Conservation (phyloP, 345 rosid genomes). For the Camelina neglecta region DNA sequence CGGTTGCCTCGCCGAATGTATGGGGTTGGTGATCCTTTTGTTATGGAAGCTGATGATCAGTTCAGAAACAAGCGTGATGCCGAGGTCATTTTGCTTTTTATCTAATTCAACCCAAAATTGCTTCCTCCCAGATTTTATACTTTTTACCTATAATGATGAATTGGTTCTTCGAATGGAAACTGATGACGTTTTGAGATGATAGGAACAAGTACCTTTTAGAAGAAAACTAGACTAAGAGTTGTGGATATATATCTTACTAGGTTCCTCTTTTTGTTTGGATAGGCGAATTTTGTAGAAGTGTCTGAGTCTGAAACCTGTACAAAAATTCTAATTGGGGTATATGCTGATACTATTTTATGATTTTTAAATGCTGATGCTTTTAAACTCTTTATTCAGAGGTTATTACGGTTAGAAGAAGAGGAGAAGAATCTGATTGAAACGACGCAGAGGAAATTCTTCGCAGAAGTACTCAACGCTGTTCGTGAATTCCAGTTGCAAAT, state of each 20-base stretch:
- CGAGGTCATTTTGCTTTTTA: slow-evolving; percentile 59
- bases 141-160: neutral
- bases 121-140: neutral
- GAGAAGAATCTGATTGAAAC: slow-evolving; percentile 79
- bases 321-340: neutral
- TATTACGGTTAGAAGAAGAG: slow-evolving; percentile 83
- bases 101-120: neutral
- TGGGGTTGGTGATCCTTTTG: slow-evolving; percentile 88
- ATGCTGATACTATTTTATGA: neutral
- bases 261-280: slow-evolving; percentile 10
- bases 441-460: slow-evolving; percentile 77
- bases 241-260: neutral
- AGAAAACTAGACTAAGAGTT: slow-evolving; percentile 3
- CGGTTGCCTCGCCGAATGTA: slow-evolving; percentile 73
- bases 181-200: slow-evolving; percentile 3
- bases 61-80: slow-evolving; percentile 88
- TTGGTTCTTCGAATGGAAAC: neutral
- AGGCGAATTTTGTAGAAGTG: neutral
- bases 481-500: slow-evolving; percentile 86
- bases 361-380: slow-evolving; percentile 30
- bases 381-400: slow-evolving; percentile 60
- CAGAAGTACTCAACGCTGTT: slow-evolving; percentile 82
- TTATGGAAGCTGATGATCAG: slow-evolving; percentile 80
- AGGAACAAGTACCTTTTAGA: neutral
- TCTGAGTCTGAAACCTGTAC: neutral